Base-by-base conservation (phyloP, 2,329 filamentous ascomycete species). In the Pezicula neosporulosa region DNA sequence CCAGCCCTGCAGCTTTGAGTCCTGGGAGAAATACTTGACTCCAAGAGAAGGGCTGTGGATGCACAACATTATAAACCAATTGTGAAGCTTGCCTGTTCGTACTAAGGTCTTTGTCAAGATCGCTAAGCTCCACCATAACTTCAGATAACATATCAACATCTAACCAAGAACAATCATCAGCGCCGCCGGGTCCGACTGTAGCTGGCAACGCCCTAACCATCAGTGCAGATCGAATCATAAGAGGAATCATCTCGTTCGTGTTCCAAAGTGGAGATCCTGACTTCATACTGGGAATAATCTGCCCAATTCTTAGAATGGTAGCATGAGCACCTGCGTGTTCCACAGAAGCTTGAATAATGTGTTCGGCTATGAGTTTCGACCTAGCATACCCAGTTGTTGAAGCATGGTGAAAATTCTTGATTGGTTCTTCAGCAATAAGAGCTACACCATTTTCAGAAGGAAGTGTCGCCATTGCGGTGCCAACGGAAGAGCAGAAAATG, bases 61-160 rank as follows among this genome's bases (percentile, higher is more conserved):
- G 81, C 6, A 77, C 69, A 6, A 85, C 66, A 52, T 83, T 78
- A 52, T 75, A 80, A 12, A 82, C 70, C 0, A 70, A 30, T 44
- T 49, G 44, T 50, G 56, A 51, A 30, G 28, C 28, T 30, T 30
- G 28, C 10, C 9, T 30, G 28, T 30, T 30, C 10, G 10, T 12
- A 7, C 28, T 30, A 8, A 9, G 3, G 8, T 30, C 28, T 12
- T 30, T 12, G 21, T 56, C 56, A 1, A 67, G 64, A 4, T 63
- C 48, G 6, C 67, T 62, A 43, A 76, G 63, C 24, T 76, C 70
- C 2, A 72, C 36, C 1, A 77, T 63, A 0, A 69, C 67, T 16
- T 61, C 61, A 0, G 75, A 74, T n/a, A 75, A 70, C 1, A 62
- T 61, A 38, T 78, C 72, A 0, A 75, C 75, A 0, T 73, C 72